phyloP scores from a whole-genome alignment of 2,329 filamentous ascomycete species.

The Trichophyton mentagrophytes region DNA sequence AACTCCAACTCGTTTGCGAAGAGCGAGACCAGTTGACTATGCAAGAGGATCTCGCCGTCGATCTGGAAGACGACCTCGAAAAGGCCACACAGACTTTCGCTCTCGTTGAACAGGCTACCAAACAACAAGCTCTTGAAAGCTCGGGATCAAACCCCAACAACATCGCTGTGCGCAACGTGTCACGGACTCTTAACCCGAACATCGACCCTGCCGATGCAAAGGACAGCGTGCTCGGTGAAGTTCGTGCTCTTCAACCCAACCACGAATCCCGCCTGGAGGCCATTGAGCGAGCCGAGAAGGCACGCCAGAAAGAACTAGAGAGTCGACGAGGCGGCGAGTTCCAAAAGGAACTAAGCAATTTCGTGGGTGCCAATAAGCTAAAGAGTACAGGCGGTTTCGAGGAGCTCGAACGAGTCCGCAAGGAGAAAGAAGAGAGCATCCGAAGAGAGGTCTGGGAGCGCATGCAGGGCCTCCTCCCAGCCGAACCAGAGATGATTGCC shows the following conservation, averaged over 20 bases:
- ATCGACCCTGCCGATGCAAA: slow-evolving; percentile 71
- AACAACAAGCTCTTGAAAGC: slow-evolving; percentile 72
- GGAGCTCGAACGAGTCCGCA: slow-evolving; percentile 74
- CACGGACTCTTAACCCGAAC: slow-evolving; percentile 41
- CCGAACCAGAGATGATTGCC: slow-evolving; percentile 19
- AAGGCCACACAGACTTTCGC: slow-evolving; percentile 89
- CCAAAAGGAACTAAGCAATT: slow-evolving; percentile 69
- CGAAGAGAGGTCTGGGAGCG: slow-evolving; percentile 58
- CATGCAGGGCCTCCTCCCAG: slow-evolving; percentile 36
- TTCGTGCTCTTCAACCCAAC: slow-evolving; percentile 84
- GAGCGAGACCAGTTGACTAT: slow-evolving; percentile 89
- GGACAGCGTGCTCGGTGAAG: slow-evolving; percentile 82
- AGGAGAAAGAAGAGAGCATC: slow-evolving; percentile 74
- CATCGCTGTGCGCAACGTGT: slow-evolving; percentile 37
- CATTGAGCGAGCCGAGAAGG: slow-evolving; percentile 91
- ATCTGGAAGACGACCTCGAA: slow-evolving; percentile 86
- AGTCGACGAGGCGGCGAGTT: slow-evolving; percentile 61
- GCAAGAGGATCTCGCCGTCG: slow-evolving; percentile 87
- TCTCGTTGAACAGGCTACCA: slow-evolving; percentile 93
- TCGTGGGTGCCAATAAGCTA: slow-evolving; percentile 79
- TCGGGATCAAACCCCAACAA: slow-evolving; percentile 28
- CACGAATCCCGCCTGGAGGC: slow-evolving; percentile 87
- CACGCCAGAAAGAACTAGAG: slow-evolving; percentile 77
- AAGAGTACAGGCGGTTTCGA: slow-evolving; percentile 95
- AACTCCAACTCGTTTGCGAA: slow-evolving; percentile 88